Base-by-base conservation (phyloP, 352 stramenopile genomes). In the Phytophthora litchii region DNA sequence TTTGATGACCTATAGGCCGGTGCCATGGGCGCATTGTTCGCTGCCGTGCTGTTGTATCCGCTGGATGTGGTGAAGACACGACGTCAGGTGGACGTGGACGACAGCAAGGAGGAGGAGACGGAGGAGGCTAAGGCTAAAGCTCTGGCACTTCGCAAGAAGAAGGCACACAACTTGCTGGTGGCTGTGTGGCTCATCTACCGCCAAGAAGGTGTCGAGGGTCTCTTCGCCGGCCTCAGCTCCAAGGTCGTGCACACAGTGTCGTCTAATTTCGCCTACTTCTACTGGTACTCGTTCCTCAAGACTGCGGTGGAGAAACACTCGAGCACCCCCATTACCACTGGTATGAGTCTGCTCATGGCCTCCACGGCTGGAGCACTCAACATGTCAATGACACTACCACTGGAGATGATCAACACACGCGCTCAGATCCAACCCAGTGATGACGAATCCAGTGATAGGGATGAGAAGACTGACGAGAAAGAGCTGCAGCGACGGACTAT, bases 321-420 rank as follows among this genome's bases (percentile, higher is more conserved):
- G 41, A 68, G 54, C 20, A 73, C 67, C 46, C 55, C 70, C 21
- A 75, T 88, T 34, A 77, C 78, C 45, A 91, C 83, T 11, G 72
- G 77, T 17, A 74, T 84, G 55, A 94, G 88, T 65, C 63, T 96
- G 45, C 56, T 90, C 21, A 72, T 93, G 21, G 87, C 83, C n/a
- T 85, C 86, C 25, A 61, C 83, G 4, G 87, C 87, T 7, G 87
- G 87, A 25, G 86, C 83, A n/a, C 70, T 96, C 38, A 95, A 96
- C 65, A 91, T 93, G 79, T 81, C 72, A 35, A 92, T 96, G 73
- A 96, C 87, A 29, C 72, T 96, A 36, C 87, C 87, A 12, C 64
- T 94, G 32, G 87, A 96, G 59, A 91, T 94, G 72, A 89, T 96
- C 66, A 92, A 91, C 55, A 95, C 87, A 19, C 80, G 81, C 54